These are phyloP conservation scores for Macrocybe sp. DNA, from an alignment of 1,284 basidiomycete genomes.

Conservation along the genomic window DNA sequence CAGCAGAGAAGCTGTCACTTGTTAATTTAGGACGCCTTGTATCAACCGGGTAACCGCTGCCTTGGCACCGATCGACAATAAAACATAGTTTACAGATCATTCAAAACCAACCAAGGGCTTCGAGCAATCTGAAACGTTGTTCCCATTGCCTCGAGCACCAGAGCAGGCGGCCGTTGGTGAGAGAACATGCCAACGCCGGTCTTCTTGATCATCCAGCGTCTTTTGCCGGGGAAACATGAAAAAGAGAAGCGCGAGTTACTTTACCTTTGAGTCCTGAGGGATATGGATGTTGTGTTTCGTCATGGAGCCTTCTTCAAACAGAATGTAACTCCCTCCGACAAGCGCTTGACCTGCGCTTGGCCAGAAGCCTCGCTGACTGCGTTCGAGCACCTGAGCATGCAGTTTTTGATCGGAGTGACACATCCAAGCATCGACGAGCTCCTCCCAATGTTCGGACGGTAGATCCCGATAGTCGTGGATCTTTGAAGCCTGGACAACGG, in stretches of 20 bases:
- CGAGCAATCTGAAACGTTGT: conserved; percentile 15
- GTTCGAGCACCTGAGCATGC: conserved; percentile 61
- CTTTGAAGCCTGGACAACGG: conserved; percentile 50
- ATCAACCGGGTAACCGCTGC: conserved; percentile 66
- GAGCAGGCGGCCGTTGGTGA: conserved; percentile 57
- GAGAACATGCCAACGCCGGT: conserved; percentile 60
- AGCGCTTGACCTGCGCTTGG: conserved; percentile 66
- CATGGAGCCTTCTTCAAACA: conserved; percentile 64
- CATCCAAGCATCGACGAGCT: conserved; percentile 97
- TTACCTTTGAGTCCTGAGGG: conserved; percentile 48
- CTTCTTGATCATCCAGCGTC: conserved; percentile 78
- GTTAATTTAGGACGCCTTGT: conserved; percentile 81
- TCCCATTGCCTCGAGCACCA: conserved; percentile 10
- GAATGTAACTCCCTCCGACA: conserved; percentile 81
- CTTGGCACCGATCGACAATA: conserved; percentile 29
- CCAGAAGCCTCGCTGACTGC: conserved; percentile 75
- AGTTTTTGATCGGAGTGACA: conserved; percentile 89
- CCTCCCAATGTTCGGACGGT: conserved; percentile 95
- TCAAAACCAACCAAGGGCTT: conserved; percentile 55
- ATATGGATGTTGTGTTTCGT: conserved; percentile 50
- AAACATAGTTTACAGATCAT: conserved; percentile 13
- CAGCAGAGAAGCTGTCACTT: conserved; percentile 16
- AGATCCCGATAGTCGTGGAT: conserved; percentile 69
- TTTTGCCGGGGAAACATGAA: conserved; percentile 12
- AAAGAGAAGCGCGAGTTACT: conserved; percentile 24